These are phyloP conservation scores for Neocallimastix lanati DNA, from an alignment of 192 early-diverging fungal genomes.

Conservation along the genomic window DNA sequence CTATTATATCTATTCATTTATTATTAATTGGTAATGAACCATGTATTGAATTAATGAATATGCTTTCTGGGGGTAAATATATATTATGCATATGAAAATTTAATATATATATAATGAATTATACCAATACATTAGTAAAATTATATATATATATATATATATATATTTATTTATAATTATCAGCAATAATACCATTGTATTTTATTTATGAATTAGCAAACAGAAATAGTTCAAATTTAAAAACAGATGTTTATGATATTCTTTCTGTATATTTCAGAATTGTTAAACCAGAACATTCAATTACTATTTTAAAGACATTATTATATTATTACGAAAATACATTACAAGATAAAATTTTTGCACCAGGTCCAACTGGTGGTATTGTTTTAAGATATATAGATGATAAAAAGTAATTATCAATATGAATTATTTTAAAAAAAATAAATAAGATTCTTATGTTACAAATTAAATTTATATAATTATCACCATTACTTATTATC, in stretches of 20 bases:
- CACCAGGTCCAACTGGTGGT: not conserved
- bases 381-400: constrained; percentile 5
- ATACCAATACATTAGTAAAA: no score
- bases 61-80: not conserved
- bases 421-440: no score
- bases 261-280: constrained; percentile 7
- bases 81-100: no score
- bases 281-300: constrained; percentile 6
- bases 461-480: not conserved
- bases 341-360: not conserved
- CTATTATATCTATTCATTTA: constrained; percentile 24
- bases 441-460: no score
- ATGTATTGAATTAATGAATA: constrained; percentile 27
- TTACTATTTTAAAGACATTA: not conserved
- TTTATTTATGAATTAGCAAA: constrained; percentile 7
- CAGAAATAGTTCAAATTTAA: not conserved
- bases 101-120: no score
- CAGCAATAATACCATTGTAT: constrained; percentile 15
- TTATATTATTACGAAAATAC: not conserved
- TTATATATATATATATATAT: no score
- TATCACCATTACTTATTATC: no score
- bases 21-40: constrained; percentile 43
- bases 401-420: not conserved
- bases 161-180: no score
- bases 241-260: constrained; percentile 2